phyloP scores from a whole-genome alignment of 805 yeast genomes.

The Lipomyces oligophaga region DNA sequence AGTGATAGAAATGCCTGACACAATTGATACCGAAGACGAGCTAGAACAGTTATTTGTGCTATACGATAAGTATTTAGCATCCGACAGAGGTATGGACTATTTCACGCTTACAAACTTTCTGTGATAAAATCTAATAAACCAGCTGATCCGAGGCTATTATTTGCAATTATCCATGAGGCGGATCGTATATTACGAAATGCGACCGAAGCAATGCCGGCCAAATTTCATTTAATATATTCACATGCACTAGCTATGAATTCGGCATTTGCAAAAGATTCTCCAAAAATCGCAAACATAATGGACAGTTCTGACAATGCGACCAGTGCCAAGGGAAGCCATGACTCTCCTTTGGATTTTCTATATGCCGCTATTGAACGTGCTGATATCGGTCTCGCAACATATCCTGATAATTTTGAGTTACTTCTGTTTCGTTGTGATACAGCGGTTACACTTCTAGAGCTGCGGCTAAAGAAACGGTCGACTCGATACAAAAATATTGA shows the following conservation, averaged over 20 bases:
- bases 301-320: neutral
- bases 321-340: conserved; percentile 28
- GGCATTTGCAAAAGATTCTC: conserved; percentile 29
- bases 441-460: conserved; percentile 45
- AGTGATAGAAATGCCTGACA: conserved; percentile 65
- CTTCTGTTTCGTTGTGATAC: conserved; percentile 52
- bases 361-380: conserved; percentile 70
- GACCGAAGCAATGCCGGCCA: conserved; percentile 35
- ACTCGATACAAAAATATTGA: conserved; percentile 40
- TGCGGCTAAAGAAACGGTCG: conserved; percentile 15
- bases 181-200: conserved; percentile 57
- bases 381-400: conserved; percentile 52
- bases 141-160: conserved; percentile 33
- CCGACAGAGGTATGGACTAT: conserved; percentile 47
- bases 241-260: conserved; percentile 46
- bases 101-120: neutral
- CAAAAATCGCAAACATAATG: conserved; percentile 30
- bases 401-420: conserved; percentile 47
- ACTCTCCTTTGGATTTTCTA: conserved; percentile 54
- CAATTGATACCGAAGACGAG: conserved; percentile 72
- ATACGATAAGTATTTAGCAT: conserved; percentile 58
- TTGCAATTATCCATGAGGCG: conserved; percentile 90
- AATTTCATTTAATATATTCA: conserved; percentile 71
- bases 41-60: conserved; percentile 70
- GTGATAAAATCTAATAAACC: neutral